These are phyloP conservation scores for Tolypocladium endophyticum DNA, from an alignment of 2,329 filamentous ascomycete species.

Conservation along the genomic window DNA sequence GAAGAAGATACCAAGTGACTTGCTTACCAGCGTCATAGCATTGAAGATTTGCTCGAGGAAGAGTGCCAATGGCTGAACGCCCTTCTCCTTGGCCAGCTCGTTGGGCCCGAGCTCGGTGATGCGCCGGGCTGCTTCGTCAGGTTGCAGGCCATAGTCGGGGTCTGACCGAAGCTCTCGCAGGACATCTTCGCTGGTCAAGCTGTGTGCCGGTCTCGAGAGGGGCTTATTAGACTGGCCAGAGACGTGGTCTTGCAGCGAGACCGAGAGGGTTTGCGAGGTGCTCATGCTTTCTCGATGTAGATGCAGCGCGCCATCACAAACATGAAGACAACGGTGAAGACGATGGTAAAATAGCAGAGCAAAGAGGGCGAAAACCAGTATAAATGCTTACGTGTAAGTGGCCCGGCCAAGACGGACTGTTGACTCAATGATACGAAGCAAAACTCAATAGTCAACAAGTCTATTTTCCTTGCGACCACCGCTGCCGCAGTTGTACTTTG, in stretches of 20 bases:
- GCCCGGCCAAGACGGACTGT: background rate
- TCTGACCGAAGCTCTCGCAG: slow-evolving; percentile 46
- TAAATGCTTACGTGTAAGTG: background rate
- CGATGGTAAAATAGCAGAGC: rapidly evolving
- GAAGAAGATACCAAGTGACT: background rate
- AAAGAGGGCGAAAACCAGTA: background rate
- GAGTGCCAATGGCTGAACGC: slow-evolving; percentile 52
- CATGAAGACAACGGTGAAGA: background rate
- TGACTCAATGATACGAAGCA: background rate
- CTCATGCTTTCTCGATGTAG: background rate
- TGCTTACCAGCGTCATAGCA: slow-evolving; percentile 53
- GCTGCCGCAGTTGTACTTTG: background rate
- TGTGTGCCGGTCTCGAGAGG: slow-evolving; percentile 52
- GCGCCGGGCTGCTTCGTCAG: slow-evolving; percentile 42
- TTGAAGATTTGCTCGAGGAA: slow-evolving; percentile 57
- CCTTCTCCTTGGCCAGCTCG: slow-evolving; percentile 48
- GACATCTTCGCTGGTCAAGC: slow-evolving; percentile 40
- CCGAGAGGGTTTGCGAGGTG: background rate
- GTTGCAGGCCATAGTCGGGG: slow-evolving; percentile 44
- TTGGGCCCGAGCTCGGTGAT: slow-evolving; percentile 51
- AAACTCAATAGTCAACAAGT: background rate
- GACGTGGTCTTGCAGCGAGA: slow-evolving; percentile 9
- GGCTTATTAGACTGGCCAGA: slow-evolving; percentile 36
- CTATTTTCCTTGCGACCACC: background rate
- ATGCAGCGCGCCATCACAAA: background rate